Percentiles rank a stretch among this genome's conserved stretches.
Conservation (phyloP, 2,329 filamentous ascomycete genomes). For the Fonsecaea monophora region DNA sequence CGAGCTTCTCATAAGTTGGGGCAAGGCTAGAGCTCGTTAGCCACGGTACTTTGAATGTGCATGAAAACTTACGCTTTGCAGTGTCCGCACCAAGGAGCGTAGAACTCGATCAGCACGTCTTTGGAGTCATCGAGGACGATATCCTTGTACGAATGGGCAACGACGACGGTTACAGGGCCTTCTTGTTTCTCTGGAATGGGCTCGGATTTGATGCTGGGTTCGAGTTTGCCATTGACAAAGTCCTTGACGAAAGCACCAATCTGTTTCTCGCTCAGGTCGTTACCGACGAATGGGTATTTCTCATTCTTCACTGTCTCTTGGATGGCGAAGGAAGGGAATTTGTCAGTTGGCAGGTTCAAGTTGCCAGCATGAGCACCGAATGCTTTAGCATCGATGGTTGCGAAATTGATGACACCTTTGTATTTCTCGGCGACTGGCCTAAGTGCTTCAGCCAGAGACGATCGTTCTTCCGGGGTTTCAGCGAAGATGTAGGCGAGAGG, state of each 20-base stretch:
- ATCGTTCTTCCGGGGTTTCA: conserved; percentile 87
- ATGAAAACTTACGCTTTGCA: conserved; percentile 65
- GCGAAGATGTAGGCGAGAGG: conserved; percentile 98
- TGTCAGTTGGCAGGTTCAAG: conserved; percentile 93
- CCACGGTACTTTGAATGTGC: not conserved
- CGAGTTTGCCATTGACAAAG: conserved; percentile 83
- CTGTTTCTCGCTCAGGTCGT: conserved; percentile 74
- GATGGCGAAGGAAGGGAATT: conserved; percentile 97
- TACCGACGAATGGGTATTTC: conserved; percentile 91
- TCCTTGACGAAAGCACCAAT: conserved; percentile 85
- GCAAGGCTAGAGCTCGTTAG: conserved; percentile 56
- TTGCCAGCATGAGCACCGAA: conserved; percentile 96
- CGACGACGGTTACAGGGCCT: conserved; percentile 82
- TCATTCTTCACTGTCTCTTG: conserved; percentile 94
- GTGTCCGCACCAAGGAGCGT: conserved; percentile 83
- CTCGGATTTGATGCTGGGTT: conserved; percentile 98
- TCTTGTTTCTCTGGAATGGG: conserved; percentile 93
- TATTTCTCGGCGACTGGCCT: conserved; percentile 89
- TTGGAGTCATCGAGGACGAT: conserved; percentile 91
- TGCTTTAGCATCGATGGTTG: conserved; percentile 91
- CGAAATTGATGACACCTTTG: conserved; percentile 96
- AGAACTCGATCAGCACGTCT: conserved; percentile 98
- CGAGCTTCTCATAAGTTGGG: conserved; percentile 72
- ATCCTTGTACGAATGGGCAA: conserved; percentile 92
- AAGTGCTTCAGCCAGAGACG: conserved; percentile 74